Evolutionary conservation across 495 filamentous ascomycete genomes (phyloP).

Genomic region (Bryoglossum gracile): DNA sequence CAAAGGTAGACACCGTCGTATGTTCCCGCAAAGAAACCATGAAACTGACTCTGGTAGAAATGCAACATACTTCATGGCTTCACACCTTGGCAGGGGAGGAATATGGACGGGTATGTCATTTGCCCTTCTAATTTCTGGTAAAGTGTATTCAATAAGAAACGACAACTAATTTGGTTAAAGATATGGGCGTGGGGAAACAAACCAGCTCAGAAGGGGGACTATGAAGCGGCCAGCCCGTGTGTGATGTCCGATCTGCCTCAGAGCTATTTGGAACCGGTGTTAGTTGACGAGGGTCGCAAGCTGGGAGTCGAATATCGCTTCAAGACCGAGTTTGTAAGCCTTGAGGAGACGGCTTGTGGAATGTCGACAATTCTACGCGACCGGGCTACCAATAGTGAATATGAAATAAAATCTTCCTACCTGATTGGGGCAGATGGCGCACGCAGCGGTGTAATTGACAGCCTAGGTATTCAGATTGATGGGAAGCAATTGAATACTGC

Average conservation of each 20-base stretch:
- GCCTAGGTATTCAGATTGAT: conserved; percentile 34
- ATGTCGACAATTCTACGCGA: not conserved
- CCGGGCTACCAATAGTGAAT: not conserved
- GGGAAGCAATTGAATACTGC: conserved; percentile 36
- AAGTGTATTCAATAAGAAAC: no score
- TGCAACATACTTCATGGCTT: conserved; percentile 40
- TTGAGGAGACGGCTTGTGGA: conserved; percentile 19
- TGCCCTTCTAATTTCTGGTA: no score
- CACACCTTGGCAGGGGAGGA: conserved; percentile 43
- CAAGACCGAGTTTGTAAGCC: conserved; percentile 33
- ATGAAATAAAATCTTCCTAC: conserved; percentile 38
- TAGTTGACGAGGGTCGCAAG: conserved; percentile 33
- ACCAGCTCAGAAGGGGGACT: conserved; percentile 42
- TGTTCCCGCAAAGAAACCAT: not conserved
- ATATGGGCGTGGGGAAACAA: conserved; percentile 38
- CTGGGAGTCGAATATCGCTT: conserved; percentile 20
- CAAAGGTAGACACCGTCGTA: conserved; percentile 1
- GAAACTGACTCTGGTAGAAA: conserved; percentile 5
- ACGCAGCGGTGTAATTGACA: conserved; percentile 39
- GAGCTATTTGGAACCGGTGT: conserved; percentile 43
- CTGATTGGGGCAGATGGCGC: conserved; percentile 54
- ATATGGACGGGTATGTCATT: no score
- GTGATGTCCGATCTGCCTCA: conserved; percentile 43
- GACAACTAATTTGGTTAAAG: no score
- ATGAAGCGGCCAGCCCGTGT: conserved; percentile 45